These are phyloP conservation scores for Fusarium sublunatum DNA, from an alignment of 2,329 filamentous ascomycete species.

Conservation along the genomic window DNA sequence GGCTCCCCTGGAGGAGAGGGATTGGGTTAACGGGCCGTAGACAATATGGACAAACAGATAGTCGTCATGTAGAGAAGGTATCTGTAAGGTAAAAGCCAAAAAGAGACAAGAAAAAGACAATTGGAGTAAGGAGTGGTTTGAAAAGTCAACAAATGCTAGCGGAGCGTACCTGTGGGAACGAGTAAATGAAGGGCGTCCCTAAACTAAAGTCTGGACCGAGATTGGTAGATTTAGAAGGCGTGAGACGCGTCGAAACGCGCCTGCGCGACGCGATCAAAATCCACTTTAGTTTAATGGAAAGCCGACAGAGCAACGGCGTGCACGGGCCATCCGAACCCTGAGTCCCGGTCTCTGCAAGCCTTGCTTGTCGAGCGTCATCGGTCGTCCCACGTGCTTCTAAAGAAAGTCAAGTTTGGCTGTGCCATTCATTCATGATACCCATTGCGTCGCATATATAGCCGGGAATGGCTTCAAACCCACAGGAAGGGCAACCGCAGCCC, in stretches of 20 bases:
- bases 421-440: conserved; percentile 42
- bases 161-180: conserved; percentile 40
- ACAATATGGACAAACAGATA: conserved; percentile 19
- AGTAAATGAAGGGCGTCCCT: conserved; percentile 34
- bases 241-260: conserved; percentile 51
- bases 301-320: conserved; percentile 32
- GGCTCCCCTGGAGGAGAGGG: conserved; percentile 29
- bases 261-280: conserved; percentile 44
- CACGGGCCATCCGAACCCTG: conserved; percentile 38
- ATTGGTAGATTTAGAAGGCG: conserved; percentile 41
- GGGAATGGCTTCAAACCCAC: conserved; percentile 50
- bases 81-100: not conserved
- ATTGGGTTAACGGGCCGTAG: conserved; percentile 40
- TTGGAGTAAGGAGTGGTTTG: conserved; percentile 17
- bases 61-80: conserved; percentile 32
- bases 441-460: conserved; percentile 48
- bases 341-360: conserved; percentile 14
- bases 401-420: conserved; percentile 28
- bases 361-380: conserved; percentile 44
- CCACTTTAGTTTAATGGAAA: conserved; percentile 51
- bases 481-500: conserved; percentile 42
- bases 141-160: conserved; percentile 39
- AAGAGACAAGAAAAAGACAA: conserved; percentile 10
- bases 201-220: conserved; percentile 43
- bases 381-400: conserved; percentile 41